Percentiles rank a stretch among this genome's conserved stretches.
These are phyloP conservation scores for Fusarium neocosmosporiellum DNA, from an alignment of 2,329 filamentous ascomycete species.

Conservation along the genomic window DNA sequence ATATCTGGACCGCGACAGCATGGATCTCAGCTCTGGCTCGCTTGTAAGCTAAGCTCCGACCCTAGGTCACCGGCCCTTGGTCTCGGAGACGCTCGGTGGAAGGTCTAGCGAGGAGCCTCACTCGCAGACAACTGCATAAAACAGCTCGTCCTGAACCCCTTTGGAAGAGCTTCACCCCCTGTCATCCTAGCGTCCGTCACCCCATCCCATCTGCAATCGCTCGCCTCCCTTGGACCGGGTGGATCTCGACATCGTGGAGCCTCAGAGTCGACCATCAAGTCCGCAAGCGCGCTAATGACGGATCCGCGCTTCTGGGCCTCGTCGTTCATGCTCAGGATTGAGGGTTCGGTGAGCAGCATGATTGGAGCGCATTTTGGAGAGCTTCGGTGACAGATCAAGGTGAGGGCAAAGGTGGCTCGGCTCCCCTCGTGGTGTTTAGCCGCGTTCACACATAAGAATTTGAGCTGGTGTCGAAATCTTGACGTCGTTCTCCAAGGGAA, in stretches of 20 bases:
- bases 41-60: conserved; percentile 10
- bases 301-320: conserved; percentile 36
- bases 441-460: not conserved
- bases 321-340: conserved; percentile 14
- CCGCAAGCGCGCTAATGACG: conserved; percentile 40
- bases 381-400: conserved; percentile 13
- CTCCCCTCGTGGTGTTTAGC: conserved; percentile 12
- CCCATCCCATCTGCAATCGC: conserved; percentile 1
- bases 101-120: not conserved
- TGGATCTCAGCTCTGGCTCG: conserved; percentile 6
- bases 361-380: conserved; percentile 32
- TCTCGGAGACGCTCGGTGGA: conserved; percentile 1
- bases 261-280: conserved; percentile 13
- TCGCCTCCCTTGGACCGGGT: conserved; percentile 43
- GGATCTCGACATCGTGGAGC: conserved; percentile 39
- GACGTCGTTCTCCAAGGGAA: not conserved
- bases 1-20: not conserved
- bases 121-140: not conserved
- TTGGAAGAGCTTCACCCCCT: conserved; percentile 1
- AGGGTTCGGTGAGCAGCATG: conserved; percentile 18
- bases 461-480: not conserved
- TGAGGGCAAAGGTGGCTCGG: conserved; percentile 6
- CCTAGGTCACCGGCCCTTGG: conserved; percentile 10
- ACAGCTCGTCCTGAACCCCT: conserved; percentile 7
- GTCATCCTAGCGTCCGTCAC: conserved; percentile 26